These are phyloP conservation scores for Cyberlindnera maritima DNA, from an alignment of 805 yeast genomes.

Conservation along the genomic window DNA sequence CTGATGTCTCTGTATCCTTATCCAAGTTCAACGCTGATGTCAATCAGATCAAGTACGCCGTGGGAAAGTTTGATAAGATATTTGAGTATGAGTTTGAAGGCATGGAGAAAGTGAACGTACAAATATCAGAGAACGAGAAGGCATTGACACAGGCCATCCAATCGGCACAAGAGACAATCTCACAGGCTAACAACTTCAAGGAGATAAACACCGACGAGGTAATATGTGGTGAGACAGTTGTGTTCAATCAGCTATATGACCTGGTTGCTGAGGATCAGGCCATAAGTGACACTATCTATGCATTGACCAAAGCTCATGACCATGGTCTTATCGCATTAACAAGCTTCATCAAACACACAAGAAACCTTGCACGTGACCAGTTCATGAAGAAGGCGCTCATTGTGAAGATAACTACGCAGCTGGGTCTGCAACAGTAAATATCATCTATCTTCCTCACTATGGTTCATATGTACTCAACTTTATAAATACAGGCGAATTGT, in stretches of 20 bases:
- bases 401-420: slow-evolving; percentile 33
- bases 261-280: slow-evolving; percentile 67
- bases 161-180: slow-evolving; percentile 30
- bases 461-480: too few relatives aligned
- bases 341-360: slow-evolving; percentile 36
- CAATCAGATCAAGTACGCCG: slow-evolving; percentile 31
- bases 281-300: slow-evolving; percentile 61
- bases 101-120: slow-evolving; percentile 26
- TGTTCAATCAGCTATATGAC: slow-evolving; percentile 59
- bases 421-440: slow-evolving; percentile 9
- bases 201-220: slow-evolving; percentile 41
- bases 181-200: slow-evolving; percentile 30
- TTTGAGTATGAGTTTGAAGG: slow-evolving; percentile 33
- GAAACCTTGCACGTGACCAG: slow-evolving; percentile 63
- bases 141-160: slow-evolving; percentile 30
- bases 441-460: too few relatives aligned
- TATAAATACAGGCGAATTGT: too few relatives aligned
- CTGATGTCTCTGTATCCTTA: slow-evolving; percentile 24
- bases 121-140: slow-evolving; percentile 29
- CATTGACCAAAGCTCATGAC: slow-evolving; percentile 55
- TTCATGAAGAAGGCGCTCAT: slow-evolving; percentile 50
- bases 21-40: slow-evolving; percentile 23
- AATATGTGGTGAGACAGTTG: slow-evolving; percentile 49
- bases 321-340: slow-evolving; percentile 42
- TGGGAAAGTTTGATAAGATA: slow-evolving; percentile 36